A percentile compares a stretch with the other conserved stretches of the same genome.
Conservation (phyloP, 192 early-diverging fungal genomes). For the Linderina pennispora region DNA sequence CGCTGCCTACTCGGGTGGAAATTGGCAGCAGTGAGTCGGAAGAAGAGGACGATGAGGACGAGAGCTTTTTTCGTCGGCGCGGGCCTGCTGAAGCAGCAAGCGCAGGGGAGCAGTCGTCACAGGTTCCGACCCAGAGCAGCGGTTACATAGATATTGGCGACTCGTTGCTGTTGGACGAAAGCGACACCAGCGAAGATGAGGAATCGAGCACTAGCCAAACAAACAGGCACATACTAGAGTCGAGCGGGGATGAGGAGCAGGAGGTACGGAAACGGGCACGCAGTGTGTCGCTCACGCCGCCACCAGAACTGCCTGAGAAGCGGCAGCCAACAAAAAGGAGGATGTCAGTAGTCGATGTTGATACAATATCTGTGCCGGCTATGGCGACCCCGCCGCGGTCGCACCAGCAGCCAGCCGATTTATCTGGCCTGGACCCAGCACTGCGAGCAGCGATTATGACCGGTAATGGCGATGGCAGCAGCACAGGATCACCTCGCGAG, state of each 20-base stretch:
- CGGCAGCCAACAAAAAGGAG: not conserved
- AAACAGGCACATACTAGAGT: conserved; percentile 1
- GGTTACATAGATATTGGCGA: too few species aligned
- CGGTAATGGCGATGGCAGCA: not conserved
- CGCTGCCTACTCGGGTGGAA: not conserved
- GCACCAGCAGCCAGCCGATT: not conserved
- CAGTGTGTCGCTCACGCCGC: conserved; percentile 48
- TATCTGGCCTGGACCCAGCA: conserved; percentile 42
- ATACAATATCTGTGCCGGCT: not conserved
- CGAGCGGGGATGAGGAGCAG: not conserved
- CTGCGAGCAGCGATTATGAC: conserved; percentile 21
- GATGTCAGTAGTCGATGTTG: conserved; percentile 10
- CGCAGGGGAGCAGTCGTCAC: too few species aligned
- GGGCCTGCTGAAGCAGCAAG: not conserved
- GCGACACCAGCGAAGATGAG: too few species aligned
- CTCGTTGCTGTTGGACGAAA: too few species aligned
- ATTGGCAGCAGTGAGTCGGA: not conserved
- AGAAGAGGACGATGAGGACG: not conserved
- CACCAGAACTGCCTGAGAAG: conserved; percentile 18
- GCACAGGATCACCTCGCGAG: not conserved
- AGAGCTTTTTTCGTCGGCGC: not conserved
- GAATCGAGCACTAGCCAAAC: not conserved
- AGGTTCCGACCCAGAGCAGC: too few species aligned
- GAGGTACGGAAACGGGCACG: conserved; percentile 25
- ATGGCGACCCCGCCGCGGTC: conserved; percentile 3